Evolutionary conservation across 2,329 filamentous ascomycete genomes (phyloP).

Genomic region (Mariannaea sp.): DNA sequence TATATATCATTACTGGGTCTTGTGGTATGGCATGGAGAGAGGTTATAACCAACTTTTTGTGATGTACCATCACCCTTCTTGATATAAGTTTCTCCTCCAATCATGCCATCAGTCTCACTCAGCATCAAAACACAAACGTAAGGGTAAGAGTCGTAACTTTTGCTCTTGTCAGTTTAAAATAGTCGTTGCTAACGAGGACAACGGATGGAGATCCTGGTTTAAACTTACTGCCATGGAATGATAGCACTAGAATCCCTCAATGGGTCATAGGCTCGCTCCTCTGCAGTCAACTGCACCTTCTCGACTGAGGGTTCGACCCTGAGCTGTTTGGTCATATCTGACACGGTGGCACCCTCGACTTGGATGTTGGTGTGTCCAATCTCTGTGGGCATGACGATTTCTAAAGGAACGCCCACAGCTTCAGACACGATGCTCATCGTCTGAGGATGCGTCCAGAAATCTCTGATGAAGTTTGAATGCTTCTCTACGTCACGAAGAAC

Average conservation of each 20-base stretch:
- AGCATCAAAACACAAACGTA: neutral
- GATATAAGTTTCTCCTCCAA: neutral
- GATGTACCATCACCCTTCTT: neutral
- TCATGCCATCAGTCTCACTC: neutral
- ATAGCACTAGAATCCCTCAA: neutral
- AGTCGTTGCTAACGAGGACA: too few species aligned
- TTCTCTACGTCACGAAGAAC: neutral
- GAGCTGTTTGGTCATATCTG: neutral
- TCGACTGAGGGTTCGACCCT: neutral
- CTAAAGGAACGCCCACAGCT: neutral
- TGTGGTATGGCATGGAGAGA: too few species aligned
- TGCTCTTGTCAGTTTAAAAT: too few species aligned
- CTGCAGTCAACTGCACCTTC: neutral
- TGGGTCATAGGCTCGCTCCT: neutral
- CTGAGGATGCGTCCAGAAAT: neutral
- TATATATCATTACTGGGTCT: too few species aligned
- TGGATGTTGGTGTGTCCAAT: neutral
- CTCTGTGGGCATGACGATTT: neutral
- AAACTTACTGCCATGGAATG: neutral
- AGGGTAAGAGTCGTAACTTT: neutral
- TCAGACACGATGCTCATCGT: neutral
- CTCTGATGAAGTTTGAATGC: neutral
- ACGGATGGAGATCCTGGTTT: neutral
- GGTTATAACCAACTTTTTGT: neutral
- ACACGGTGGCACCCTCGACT: neutral